A percentile compares a stretch with the other conserved stretches of the same genome.
phyloP scores from a whole-genome alignment of 176 grass and related monocot species.

The Aegilops longissima region DNA sequence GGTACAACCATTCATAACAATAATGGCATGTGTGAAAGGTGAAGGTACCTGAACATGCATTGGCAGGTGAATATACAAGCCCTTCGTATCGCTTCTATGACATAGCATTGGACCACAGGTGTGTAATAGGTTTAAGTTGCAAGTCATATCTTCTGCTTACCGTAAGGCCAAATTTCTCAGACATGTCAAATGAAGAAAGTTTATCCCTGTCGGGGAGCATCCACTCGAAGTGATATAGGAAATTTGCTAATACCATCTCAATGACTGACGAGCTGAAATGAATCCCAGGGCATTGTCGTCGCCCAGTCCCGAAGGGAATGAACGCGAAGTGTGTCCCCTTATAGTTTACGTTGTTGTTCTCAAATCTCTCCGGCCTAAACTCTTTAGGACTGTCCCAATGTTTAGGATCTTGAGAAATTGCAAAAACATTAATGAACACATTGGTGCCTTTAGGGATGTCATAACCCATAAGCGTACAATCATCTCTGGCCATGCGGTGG shows the following conservation, averaged over 20 bases:
- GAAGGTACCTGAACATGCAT: not conserved
- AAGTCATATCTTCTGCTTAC: not conserved
- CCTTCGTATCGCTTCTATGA: not conserved
- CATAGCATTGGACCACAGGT: not conserved
- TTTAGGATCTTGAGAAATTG: too few relatives aligned
- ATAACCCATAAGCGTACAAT: too few relatives aligned
- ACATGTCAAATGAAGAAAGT: not conserved
- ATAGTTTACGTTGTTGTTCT: not conserved
- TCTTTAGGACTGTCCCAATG: too few relatives aligned
- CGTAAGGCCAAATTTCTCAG: not conserved
- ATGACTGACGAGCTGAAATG: not conserved
- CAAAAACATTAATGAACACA: too few relatives aligned
- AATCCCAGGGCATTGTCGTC: not conserved
- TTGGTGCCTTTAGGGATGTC: too few relatives aligned
- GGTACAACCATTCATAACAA: not conserved
- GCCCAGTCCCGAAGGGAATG: not conserved
- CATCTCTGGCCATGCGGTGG: too few relatives aligned
- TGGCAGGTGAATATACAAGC: too few relatives aligned
- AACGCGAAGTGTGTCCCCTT: not conserved
- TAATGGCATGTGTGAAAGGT: not conserved
- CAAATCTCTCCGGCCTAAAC: not conserved
- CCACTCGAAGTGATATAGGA: not conserved
- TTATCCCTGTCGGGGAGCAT: not conserved
- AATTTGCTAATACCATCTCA: not conserved
- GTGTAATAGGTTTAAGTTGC: not conserved